phyloP scores from a whole-genome alignment of 1,284 basidiomycete genomes.

The Sanghuangporus sanghuang region DNA sequence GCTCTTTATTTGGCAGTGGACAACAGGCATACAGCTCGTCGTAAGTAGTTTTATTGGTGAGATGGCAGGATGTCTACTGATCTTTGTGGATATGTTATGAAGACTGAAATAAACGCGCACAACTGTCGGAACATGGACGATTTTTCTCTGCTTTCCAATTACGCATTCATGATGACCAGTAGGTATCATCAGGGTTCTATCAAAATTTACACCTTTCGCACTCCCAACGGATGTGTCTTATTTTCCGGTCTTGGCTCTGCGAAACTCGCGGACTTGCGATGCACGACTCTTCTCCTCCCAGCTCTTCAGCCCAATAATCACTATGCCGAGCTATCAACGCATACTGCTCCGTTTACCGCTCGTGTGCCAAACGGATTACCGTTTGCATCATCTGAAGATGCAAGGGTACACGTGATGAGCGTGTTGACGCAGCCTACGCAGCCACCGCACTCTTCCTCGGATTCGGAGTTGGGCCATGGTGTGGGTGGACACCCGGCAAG shows the following conservation, averaged over 20 bases:
- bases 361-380: conserved; percentile 26
- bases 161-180: conserved; percentile 40
- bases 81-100: not conserved
- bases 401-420: conserved; percentile 41
- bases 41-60: conserved; percentile 29
- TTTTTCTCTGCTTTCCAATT: conserved; percentile 42
- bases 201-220: conserved; percentile 34
- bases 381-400: conserved; percentile 34
- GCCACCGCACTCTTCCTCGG: conserved; percentile 10
- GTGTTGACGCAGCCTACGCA: conserved; percentile 20
- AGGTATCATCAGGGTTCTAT: conserved; percentile 30
- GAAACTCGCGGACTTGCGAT: not conserved
- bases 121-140: conserved; percentile 28
- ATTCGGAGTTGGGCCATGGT: conserved; percentile 2
- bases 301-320: conserved; percentile 7
- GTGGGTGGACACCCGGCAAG: conserved; percentile 6
- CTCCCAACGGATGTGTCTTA: conserved; percentile 3
- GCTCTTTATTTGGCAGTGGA: conserved; percentile 53
- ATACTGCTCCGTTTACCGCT: conserved; percentile 34
- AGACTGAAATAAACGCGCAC: not conserved
- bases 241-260: conserved; percentile 20
- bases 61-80: not conserved
- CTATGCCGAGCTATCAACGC: conserved; percentile 9
- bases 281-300: conserved; percentile 11
- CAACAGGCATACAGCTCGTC: conserved; percentile 36